Evolutionary conservation across 2,329 filamentous ascomycete genomes (phyloP), one percentile per base, ranked within the genome.

Genomic region (Colletotrichum euphorbiae): DNA sequence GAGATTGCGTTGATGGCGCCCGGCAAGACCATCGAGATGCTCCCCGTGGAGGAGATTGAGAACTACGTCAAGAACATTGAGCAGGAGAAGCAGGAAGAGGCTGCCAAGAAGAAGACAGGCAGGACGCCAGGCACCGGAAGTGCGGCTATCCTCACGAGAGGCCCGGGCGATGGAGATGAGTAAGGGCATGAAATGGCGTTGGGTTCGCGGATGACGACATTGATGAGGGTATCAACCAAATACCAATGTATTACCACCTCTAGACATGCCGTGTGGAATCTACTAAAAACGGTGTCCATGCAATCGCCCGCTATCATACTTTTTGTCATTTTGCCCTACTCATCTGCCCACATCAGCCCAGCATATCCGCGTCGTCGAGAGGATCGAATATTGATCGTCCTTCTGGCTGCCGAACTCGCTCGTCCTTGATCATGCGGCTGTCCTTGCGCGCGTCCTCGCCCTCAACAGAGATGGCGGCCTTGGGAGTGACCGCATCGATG

Each of bases 1-100:
- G 96, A 99, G 84, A 98, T 99, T 77, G 96, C 97, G 67, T 91
- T 99, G 77, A 98, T 98, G 94, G 93, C 93, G 7, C 94, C 96
- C 6, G 94, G 93, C 59, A 94, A 97, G 85, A 81, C 87, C 15
- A 89, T 99, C 71, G 94, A 98, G 85, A 94, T 97, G 90, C 87
- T 99, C 74, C 93, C 94, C 2, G 91, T 95, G 36, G 95, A 98
- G 80, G 93, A 97, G 76, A 99, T 99, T 76, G 96, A 99, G 85
- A 89, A 89, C 74, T 98, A 97, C 77, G 97, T 99, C 77, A 98
- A 98, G 90, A 96, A 90, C 81, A 99, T 99, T 80, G 97, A 99
- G 85, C 92, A 94, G 76, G 97, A 99, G 88, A 99, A 99, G 88
- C 94, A 97, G 79, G 96, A 98, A 81, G 96, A 99, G 85, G 95